Percentiles rank a stretch among this genome's conserved stretches.
These are phyloP conservation scores for Chrysopogon serrulatus DNA, from an alignment of 176 grass and related monocot species.

Conservation along the genomic window DNA sequence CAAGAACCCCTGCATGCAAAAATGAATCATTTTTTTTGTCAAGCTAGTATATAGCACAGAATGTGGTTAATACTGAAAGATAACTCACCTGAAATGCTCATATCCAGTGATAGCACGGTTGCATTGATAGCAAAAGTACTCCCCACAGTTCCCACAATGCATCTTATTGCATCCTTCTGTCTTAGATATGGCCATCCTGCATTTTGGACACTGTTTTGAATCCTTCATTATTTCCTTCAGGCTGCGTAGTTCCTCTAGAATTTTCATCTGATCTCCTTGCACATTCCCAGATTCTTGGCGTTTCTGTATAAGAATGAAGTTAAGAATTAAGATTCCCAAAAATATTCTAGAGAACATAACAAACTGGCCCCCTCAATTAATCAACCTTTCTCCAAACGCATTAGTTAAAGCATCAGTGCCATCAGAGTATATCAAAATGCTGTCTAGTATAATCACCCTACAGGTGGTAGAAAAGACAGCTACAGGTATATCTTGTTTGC, in stretches of 20 bases:
- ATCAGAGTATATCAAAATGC: constrained; percentile 7
- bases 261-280: constrained; percentile 35
- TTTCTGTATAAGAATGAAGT: constrained; percentile 34
- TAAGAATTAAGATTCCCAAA: neutral
- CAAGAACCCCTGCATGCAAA: constrained; percentile 43
- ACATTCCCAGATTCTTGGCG: constrained; percentile 44
- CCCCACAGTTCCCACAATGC: constrained; percentile 52
- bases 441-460: neutral
- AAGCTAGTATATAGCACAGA: neutral
- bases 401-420: neutral
- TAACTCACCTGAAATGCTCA: constrained; percentile 74
- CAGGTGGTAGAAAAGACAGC: neutral
- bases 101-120: constrained; percentile 67
- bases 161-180: constrained; percentile 92
- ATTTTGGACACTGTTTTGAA: constrained; percentile 66
- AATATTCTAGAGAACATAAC: neutral
- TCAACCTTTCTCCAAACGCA: neutral
- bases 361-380: neutral
- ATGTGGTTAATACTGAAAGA: constrained; percentile 6
- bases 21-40: constrained; percentile 36
- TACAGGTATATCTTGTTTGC: constrained; percentile 4
- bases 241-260: constrained; percentile 62
- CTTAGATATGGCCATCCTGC: constrained; percentile 76
- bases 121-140: constrained; percentile 77
- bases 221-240: constrained; percentile 65